phyloP scores from a whole-genome alignment of 2,329 filamentous ascomycete genomes.

The Aspergillus melleus region DNA sequence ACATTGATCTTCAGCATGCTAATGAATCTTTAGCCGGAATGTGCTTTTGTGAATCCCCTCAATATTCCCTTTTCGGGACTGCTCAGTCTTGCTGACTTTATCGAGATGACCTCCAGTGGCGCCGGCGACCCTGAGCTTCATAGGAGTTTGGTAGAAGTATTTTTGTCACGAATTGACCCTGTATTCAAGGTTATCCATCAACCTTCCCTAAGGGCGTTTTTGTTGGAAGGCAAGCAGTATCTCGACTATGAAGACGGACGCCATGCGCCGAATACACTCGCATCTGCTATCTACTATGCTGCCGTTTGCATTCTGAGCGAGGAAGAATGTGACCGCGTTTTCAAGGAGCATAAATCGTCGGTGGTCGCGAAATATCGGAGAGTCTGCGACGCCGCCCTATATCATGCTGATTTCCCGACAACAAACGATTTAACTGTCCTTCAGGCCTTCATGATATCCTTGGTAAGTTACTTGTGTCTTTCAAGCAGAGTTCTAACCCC shows the following conservation, averaged over 20 bases:
- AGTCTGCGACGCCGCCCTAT: conserved; percentile 26
- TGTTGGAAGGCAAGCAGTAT: conserved; percentile 28
- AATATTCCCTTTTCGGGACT: neutral
- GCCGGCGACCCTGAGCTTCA: neutral
- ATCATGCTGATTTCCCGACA: conserved; percentile 28
- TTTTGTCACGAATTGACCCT: conserved; percentile 29
- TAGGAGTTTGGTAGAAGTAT: conserved; percentile 25
- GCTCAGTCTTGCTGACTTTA: neutral
- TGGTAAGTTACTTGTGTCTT: conserved; percentile 17
- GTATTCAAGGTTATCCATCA: conserved; percentile 34
- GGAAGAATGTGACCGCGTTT: conserved; percentile 21
- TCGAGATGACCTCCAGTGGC: conserved; percentile 10
- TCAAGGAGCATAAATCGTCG: conserved; percentile 19
- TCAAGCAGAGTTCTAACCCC: neutral
- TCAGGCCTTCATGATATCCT: conserved; percentile 33
- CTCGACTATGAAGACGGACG: conserved; percentile 31
- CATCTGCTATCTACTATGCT: conserved; percentile 27
- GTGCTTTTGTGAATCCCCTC: neutral
- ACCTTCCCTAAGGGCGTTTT: conserved; percentile 26
- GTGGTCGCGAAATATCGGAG: conserved; percentile 23
- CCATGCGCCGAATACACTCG: conserved; percentile 26
- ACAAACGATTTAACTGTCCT: conserved; percentile 34
- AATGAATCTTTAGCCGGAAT: neutral
- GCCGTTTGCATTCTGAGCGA: conserved; percentile 27
- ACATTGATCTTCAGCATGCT: neutral